Evolutionary conservation across 2,329 filamentous ascomycete genomes (phyloP), one percentile per base, ranked within the genome.

Genomic region (Seiridium cupressi): DNA sequence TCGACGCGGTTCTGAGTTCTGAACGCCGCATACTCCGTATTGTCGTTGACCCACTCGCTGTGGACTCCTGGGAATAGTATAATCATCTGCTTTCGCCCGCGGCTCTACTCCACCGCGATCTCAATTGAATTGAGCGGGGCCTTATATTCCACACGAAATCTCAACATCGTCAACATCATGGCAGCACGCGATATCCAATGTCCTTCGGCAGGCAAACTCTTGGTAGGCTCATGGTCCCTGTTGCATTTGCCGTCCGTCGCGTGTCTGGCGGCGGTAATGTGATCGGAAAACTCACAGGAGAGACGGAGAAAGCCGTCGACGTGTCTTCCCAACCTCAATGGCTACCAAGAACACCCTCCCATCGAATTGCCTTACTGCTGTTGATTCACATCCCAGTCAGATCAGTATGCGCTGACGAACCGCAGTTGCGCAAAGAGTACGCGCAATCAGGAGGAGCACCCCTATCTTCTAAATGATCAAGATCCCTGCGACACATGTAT

Each of bases 1-100:
- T 26, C 18, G 18, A 26, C 18, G 18, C 18, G 18, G 18, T 26
- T 26, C 18, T 26, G 18, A 26, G 18, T 26, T 26, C 18, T 26
- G 18, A 26, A 26, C 18, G 18, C 18, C 18, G 18, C 18, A 26
- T 26, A 26, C 18, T 49, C 44, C 44, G 35, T 31, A 11, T 49
- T 32, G 26, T 49, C 26, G 26, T 49, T 7, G 26, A 49, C 47
- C 47, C 47, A 49, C 47, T 13, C 18, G 11, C 9, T 49, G 47
- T 49, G 47, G 47, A 49, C 47, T 49, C 47, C 35, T 49, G 47
- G 47, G 35, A 49, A 49, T 32, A 49, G 47, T 49, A 49, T 49
- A 49, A 49, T 49, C 47, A 26, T 49, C 47, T 49, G 47, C 35
- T 49, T 26, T 26, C 18, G 18, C 26, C 47, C 32, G 26, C 32